Evolutionary conservation across 768 basidiomycete species (phyloP), one percentile per base, ranked within the genome.

Genomic region (Rhodotorula diobovata): DNA sequence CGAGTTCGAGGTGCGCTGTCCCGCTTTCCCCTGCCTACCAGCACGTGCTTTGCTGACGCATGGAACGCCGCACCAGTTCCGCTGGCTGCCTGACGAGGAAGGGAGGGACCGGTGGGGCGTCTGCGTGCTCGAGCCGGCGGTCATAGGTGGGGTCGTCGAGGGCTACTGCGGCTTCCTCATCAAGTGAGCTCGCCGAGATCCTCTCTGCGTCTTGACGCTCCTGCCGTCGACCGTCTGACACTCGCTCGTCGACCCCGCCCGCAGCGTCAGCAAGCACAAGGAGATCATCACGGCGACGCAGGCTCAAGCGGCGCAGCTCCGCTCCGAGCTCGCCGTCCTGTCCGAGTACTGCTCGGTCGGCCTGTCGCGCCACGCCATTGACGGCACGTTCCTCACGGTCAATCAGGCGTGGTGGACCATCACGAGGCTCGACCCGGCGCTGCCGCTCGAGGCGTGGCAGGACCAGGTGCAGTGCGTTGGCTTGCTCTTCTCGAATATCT

Each of bases 231-330:
- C n/a, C n/a, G n/a, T n/a, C n/a, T n/a, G n/a, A n/a, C n/a, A n/a
- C n/a, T n/a, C n/a, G n/a, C n/a, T n/a, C n/a, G n/a, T n/a, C n/a
- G n/a, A n/a, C 39, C 20, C 53, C 4, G 3, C 14, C 53, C 14
- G 30, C 45, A 39, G 18, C 41, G 65, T 70, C 68, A 64, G 53
- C 45, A 64, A 65, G 34, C 63, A 64, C 68, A 70, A 70, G n/a
- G 63, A 53, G 39, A 57, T 50, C 25, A 54, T 50, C 5, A 58
- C 60, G 25, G 65, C 61, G 4, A 43, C 60, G 11, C 55, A 63
- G 43, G 25, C 45, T 16, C 60, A 61, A 18, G 61, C 58, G 32
- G 46, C 43, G 16, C 55, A 67, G 43, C 61, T 71, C 0, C 65
- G 62, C 2, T 50, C 56, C 37, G 70, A 71, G 32, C 61, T 71